Percentiles rank a stretch among this genome's conserved stretches.
These are phyloP conservation scores for Favolaschia claudopus DNA, from an alignment of 768 basidiomycete genomes.

Conservation along the genomic window DNA sequence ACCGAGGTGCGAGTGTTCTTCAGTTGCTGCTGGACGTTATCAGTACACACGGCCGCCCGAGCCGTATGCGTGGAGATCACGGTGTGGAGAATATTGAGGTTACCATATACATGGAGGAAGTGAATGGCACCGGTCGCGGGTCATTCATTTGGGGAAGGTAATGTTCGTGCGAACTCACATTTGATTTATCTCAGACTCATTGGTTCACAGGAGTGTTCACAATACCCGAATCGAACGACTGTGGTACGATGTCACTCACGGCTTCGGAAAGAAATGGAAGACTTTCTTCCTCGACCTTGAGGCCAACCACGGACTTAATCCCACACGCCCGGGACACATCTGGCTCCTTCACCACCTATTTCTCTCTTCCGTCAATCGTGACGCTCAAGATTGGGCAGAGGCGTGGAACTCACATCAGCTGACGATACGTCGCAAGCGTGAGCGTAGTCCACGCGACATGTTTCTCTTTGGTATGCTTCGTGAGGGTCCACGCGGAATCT, in stretches of 20 bases:
- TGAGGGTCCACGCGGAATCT: constrained; percentile 24
- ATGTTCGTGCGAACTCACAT: not conserved
- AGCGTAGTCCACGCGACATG: constrained; percentile 24
- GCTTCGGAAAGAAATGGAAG: constrained; percentile 38
- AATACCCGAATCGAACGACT: constrained; percentile 31
- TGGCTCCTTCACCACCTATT: constrained; percentile 42
- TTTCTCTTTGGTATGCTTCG: constrained; percentile 27
- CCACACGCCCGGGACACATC: constrained; percentile 25
- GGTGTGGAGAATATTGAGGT: constrained; percentile 1
- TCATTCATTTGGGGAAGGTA: constrained; percentile 4
- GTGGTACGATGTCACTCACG: constrained; percentile 39
- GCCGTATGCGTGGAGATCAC: constrained; percentile 28
- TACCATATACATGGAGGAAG: not conserved
- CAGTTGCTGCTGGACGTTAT: no score
- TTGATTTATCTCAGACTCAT: not conserved
- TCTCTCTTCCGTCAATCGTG: constrained; percentile 28
- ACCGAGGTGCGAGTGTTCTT: no score
- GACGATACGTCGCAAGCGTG: constrained; percentile 5
- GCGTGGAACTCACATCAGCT: constrained; percentile 38
- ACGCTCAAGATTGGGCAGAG: constrained; percentile 33
- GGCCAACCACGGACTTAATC: constrained; percentile 27
- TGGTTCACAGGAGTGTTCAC: constrained; percentile 19
- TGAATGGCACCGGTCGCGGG: not conserved
- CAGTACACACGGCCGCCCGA: constrained; percentile 44
- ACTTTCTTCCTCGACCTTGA: constrained; percentile 39